A percentile compares a stretch with the other conserved stretches of the same genome.
Evolutionary conservation across 2,329 filamentous ascomycete species (phyloP).

Genomic region (Karstenula rhodostoma): DNA sequence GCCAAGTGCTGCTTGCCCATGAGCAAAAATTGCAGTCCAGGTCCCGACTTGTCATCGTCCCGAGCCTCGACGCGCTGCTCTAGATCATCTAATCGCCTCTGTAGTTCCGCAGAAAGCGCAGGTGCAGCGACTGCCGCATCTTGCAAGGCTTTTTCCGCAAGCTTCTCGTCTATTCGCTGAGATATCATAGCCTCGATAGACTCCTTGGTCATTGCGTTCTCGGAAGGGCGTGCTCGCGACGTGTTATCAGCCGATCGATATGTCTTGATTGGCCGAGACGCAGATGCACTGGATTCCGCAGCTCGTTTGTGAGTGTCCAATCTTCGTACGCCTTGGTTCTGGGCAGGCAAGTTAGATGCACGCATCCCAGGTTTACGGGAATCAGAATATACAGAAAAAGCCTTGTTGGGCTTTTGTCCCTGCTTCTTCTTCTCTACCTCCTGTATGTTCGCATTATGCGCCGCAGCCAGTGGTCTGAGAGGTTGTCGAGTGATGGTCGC

Average conservation of each 20-base stretch:
- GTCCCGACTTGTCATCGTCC: conserved; percentile 76
- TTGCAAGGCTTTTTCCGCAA: conserved; percentile 75
- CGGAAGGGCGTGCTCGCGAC: conserved; percentile 33
- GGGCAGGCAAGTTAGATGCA: conserved; percentile 38
- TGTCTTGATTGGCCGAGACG: conserved; percentile 52
- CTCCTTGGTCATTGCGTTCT: conserved; percentile 60
- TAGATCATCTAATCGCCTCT: conserved; percentile 80
- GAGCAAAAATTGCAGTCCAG: conserved; percentile 85
- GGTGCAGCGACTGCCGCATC: conserved; percentile 59
- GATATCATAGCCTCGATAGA: conserved; percentile 92
- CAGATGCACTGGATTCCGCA: conserved; percentile 48
- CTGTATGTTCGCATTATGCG: conserved; percentile 75
- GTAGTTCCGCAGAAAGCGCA: conserved; percentile 76
- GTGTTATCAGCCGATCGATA: conserved; percentile 48
- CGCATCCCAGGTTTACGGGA: conserved; percentile 40
- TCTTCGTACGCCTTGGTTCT: conserved; percentile 45
- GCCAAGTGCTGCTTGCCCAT: conserved; percentile 92
- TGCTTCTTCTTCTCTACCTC: conserved; percentile 61
- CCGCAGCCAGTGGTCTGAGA: conserved; percentile 76
- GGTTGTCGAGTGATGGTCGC: conserved; percentile 71
- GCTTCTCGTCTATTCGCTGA: conserved; percentile 86
- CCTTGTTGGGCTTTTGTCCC: conserved; percentile 76
- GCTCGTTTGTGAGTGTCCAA: conserved; percentile 56
- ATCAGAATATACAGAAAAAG: conserved; percentile 88
- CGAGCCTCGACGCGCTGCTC: conserved; percentile 81